These are phyloP conservation scores for Diaporthe vaccinii DNA, from an alignment of 2,329 filamentous ascomycete genomes.

Conservation along the genomic window DNA sequence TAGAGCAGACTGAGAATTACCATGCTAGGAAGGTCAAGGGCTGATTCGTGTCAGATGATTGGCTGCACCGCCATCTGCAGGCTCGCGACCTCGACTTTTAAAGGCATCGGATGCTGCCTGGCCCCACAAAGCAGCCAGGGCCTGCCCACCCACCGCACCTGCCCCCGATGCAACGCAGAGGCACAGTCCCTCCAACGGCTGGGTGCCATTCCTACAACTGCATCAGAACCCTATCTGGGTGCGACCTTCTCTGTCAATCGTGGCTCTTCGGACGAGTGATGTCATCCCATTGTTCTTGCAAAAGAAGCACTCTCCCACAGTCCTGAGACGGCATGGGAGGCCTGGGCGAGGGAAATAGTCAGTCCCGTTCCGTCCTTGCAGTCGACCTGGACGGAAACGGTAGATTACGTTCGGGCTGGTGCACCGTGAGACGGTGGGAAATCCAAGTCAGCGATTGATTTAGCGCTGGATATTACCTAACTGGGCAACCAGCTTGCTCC, in stretches of 20 bases:
- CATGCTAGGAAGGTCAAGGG: slow-evolving; percentile 30
- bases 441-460: neutral
- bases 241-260: neutral
- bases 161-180: neutral
- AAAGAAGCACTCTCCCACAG: neutral
- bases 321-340: slow-evolving; percentile 21
- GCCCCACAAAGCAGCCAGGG: slow-evolving; percentile 9
- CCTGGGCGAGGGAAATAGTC: neutral
- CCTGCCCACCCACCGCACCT: neutral
- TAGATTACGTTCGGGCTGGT: neutral
- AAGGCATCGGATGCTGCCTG: slow-evolving; percentile 31
- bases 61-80: slow-evolving; percentile 24
- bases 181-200: slow-evolving; percentile 19
- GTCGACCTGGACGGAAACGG: slow-evolving; percentile 13
- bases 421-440: neutral
- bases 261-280: slow-evolving; percentile 19
- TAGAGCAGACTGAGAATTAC: slow-evolving; percentile 25
- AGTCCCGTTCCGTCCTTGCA: slow-evolving; percentile 6
- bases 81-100: slow-evolving; percentile 33
- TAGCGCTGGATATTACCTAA: neutral
- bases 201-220: slow-evolving; percentile 11
- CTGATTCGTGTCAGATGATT: slow-evolving; percentile 34
- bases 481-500: slow-evolving; percentile 8
- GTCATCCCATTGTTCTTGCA: slow-evolving; percentile 14
- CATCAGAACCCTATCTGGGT: slow-evolving; percentile 28